phyloP scores from a whole-genome alignment of 768 basidiomycete species.

The Chlorophyllum brunneum region DNA sequence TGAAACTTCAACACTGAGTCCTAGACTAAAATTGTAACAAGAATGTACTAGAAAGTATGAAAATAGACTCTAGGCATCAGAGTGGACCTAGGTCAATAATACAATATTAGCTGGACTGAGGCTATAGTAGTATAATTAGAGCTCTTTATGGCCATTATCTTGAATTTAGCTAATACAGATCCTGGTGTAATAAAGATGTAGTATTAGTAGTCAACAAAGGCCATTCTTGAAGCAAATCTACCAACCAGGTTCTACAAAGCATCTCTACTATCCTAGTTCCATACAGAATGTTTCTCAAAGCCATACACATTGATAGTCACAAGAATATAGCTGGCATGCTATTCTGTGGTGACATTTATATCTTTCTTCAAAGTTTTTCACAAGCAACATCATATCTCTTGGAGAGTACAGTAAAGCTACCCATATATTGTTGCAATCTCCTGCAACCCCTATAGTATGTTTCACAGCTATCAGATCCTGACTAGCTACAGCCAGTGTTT shows the following conservation, averaged over 20 bases:
- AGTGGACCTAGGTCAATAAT: constrained; percentile 22
- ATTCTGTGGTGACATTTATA: neutral
- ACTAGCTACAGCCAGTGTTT: too few species aligned
- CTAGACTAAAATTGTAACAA: too few species aligned
- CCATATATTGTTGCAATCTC: neutral
- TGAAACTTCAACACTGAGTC: too few species aligned
- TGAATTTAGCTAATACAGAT: constrained; percentile 22
- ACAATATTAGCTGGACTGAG: constrained; percentile 31
- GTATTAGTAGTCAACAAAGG: constrained; percentile 26
- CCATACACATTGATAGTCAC: neutral
- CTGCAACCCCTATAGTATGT: neutral
- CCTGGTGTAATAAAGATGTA: constrained; percentile 29
- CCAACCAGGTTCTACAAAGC: neutral
- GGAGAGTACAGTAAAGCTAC: neutral
- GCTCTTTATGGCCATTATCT: neutral
- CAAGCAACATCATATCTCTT: too few species aligned
- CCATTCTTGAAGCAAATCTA: constrained; percentile 16
- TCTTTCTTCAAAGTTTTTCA: constrained; percentile 19
- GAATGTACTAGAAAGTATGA: constrained; percentile 31
- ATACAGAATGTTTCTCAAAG: neutral
- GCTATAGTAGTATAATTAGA: constrained; percentile 6
- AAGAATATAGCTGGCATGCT: neutral
- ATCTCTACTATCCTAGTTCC: constrained; percentile 1
- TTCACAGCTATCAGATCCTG: neutral
- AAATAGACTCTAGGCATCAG: constrained; percentile 22